Base-by-base conservation (phyloP, 148 eudicot genomes). In the Silene conica region DNA sequence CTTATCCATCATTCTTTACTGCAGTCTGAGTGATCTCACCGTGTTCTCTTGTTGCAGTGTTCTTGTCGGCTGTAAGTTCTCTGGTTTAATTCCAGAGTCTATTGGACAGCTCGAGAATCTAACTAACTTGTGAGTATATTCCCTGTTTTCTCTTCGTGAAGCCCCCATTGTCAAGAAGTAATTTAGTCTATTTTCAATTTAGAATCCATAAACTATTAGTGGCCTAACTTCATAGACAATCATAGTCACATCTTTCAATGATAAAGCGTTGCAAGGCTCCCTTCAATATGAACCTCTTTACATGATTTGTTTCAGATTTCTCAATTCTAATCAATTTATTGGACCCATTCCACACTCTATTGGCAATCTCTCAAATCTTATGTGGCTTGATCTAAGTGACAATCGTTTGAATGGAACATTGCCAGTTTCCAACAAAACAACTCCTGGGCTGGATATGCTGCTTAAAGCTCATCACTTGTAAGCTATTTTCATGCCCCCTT, bases 321-420 rank as follows among this genome's bases (percentile, higher is more conserved):
- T 86, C 56, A 81, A 77, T 67, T 65, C 75, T 15, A 86, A 86
- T 73, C 60, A 58, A 63, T 83, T 86, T 62, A 83, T n/a, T 54
- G 89, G 86, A 73, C 72, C 66, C 60, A 83, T 86, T 70, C 89
- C 86, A 25, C 79, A 84, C 59, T 79, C 93, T 26, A 59, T 91
- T 74, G 97, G 97, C 56, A 78, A 80, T 63, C 74, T 89, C 56
- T 52, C 79, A 50, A 86, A 89, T 14, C 86, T 89, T 23, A 64
- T 79, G 70, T 91, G 93, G 97, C 91, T 91, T 74, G 97, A 91
- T 78, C 77, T 91, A 65, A 85, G 92, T 58, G 84, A 89, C 71
- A 91, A 91, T 45, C 68, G 73, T 56, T 82, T 91, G 43, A 60
- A 80, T 43, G 97, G 97, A 78, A 50, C 81, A 15, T 74, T 91